Percentiles rank a stretch among this genome's conserved stretches.
Evolutionary conservation across 2,329 filamentous ascomycete genomes (phyloP).

Genomic region (Pleurostoma richardsiae): DNA sequence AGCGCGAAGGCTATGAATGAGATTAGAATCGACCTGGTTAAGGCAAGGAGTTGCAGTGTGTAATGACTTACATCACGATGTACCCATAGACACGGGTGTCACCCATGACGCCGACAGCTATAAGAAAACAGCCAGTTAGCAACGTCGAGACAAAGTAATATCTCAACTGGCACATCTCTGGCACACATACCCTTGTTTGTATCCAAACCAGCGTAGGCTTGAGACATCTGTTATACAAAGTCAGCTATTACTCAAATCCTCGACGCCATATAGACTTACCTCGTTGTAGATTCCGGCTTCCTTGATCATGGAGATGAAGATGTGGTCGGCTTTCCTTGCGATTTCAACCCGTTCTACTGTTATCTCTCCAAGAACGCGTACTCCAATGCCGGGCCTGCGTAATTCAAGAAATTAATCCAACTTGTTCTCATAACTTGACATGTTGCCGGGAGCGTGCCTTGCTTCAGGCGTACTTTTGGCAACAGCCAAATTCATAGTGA

Average conservation of each 20-base stretch:
- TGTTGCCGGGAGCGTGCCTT: too few species aligned
- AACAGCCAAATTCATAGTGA: slow-evolving; percentile 46
- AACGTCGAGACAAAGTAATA: slow-evolving; percentile 1
- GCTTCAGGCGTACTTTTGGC: slow-evolving; percentile 6
- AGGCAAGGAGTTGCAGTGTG: too few species aligned
- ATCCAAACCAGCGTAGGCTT: slow-evolving; percentile 41
- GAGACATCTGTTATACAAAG: slow-evolving; percentile 28
- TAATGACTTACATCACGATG: slow-evolving; percentile 17
- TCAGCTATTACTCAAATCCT: slow-evolving; percentile 3
- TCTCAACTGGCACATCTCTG: too few species aligned
- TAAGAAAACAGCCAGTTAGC: too few species aligned
- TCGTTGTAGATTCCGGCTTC: slow-evolving; percentile 68
- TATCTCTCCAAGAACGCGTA: slow-evolving; percentile 79
- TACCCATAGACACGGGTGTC: slow-evolving; percentile 58
- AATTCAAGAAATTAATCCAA: too few species aligned
- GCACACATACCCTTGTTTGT: slow-evolving; percentile 22
- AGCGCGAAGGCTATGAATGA: slow-evolving; percentile 27
- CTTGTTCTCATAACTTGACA: too few species aligned
- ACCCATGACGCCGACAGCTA: slow-evolving; percentile 39
- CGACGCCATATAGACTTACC: slow-evolving; percentile 13
- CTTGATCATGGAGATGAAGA: slow-evolving; percentile 73
- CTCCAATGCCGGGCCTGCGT: slow-evolving; percentile 51
- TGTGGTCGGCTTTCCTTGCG: slow-evolving; percentile 69
- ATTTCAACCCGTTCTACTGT: slow-evolving; percentile 76
- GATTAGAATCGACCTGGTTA: too few species aligned